These are phyloP conservation scores for Mortierella sp. DNA, from an alignment of 371 early-diverging fungal genomes.

Conservation along the genomic window DNA sequence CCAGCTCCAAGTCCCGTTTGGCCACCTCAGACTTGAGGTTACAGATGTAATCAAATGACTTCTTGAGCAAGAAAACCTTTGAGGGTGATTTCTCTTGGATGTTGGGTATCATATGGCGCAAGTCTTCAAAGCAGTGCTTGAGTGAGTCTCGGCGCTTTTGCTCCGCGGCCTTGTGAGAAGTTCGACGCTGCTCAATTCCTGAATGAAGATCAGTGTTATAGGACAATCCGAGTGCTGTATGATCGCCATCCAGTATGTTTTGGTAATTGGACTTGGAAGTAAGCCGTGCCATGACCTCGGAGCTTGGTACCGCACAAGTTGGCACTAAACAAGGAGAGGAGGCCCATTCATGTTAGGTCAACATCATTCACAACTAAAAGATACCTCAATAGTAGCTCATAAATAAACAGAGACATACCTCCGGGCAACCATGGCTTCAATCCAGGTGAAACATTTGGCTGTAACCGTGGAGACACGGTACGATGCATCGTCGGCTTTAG, in stretches of 20 bases:
- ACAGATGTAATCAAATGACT: slow-evolving; percentile 70
- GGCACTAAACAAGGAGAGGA: slow-evolving; percentile 14
- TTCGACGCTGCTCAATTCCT: slow-evolving; percentile 79
- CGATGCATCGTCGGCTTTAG: slow-evolving; percentile 48
- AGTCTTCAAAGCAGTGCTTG: slow-evolving; percentile 86
- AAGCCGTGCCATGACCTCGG: slow-evolving; percentile 57
- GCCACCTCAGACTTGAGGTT: slow-evolving; percentile 61
- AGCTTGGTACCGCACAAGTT: slow-evolving; percentile 20
- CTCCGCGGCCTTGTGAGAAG: slow-evolving; percentile 93
- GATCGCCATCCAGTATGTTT: slow-evolving; percentile 83
- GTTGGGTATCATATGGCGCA: slow-evolving; percentile 76
- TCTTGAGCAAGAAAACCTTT: slow-evolving; percentile 67
- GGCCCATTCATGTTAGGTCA: not conserved
- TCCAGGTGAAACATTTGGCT: slow-evolving; percentile 51
- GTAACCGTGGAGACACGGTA: slow-evolving; percentile 30
- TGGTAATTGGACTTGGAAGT: slow-evolving; percentile 90
- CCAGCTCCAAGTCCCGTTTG: slow-evolving; percentile 59
- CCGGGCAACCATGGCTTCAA: slow-evolving; percentile 58
- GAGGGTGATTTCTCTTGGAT: slow-evolving; percentile 73
- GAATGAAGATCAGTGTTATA: slow-evolving; percentile 79
- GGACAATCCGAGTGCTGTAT: slow-evolving; percentile 80
- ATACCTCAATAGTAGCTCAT: not conserved
- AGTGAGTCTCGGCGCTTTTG: slow-evolving; percentile 92
- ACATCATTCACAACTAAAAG: too few species aligned
- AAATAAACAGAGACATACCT: slow-evolving; percentile 15